Percentiles rank a stretch among this genome's conserved stretches.
These are phyloP conservation scores for Fusarium sp. DNA, from an alignment of 2,329 filamentous ascomycete genomes.

Conservation along the genomic window DNA sequence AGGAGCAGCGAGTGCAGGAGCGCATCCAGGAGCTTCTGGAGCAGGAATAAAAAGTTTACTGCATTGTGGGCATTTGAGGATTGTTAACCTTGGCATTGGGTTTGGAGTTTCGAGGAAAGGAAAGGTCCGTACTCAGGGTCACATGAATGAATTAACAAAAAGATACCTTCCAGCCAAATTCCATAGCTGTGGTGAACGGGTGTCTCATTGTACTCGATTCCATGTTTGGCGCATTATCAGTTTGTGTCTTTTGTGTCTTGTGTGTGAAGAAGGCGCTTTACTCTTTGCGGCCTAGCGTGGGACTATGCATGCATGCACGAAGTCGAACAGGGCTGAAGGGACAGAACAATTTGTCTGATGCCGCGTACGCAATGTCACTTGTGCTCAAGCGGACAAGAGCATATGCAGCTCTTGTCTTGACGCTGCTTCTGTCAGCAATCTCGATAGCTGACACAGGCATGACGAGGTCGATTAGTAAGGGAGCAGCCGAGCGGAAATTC, in stretches of 20 bases:
- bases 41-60: conserved; percentile 58
- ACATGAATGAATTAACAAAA: conserved; percentile 57
- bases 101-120: conserved; percentile 58
- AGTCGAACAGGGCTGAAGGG: conserved; percentile 2
- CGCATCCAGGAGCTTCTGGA: conserved; percentile 88
- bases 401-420: background rate
- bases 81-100: conserved; percentile 54
- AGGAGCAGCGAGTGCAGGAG: conserved; percentile 85
- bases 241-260: conserved; percentile 8
- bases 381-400: background rate
- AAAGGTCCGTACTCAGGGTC: conserved; percentile 54
- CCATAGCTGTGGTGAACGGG: conserved; percentile 50
- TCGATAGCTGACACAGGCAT: background rate
- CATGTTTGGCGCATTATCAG: conserved; percentile 23
- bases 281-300: conserved; percentile 9
- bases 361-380: background rate
- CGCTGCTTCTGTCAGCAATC: background rate
- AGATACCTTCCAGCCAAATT: conserved; percentile 53
- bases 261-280: conserved; percentile 11
- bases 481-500: background rate
- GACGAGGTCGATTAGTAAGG: conserved; percentile 1
- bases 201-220: conserved; percentile 47
- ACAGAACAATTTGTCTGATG: background rate
- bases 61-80: conserved; percentile 48
- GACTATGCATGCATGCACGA: conserved; percentile 9